Conservation (phyloP, 129 eudicot genomes). For the Calendula officinalis region DNA sequence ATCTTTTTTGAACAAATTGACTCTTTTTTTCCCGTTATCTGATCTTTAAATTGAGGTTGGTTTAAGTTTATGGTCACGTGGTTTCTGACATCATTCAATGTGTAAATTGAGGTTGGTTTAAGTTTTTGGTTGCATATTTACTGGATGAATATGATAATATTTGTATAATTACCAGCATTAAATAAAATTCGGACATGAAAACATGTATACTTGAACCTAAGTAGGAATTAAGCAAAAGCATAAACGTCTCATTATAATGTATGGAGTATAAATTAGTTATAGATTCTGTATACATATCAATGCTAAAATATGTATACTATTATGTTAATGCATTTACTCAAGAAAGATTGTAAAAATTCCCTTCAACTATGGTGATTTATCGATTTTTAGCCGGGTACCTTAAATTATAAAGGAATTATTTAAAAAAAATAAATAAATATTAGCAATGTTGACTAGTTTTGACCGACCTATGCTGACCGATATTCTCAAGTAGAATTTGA, state of each 20-base stretch:
- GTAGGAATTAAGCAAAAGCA: too few species aligned
- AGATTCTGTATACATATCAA: too few species aligned
- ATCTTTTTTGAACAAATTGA: constrained; percentile 9
- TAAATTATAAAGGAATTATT: too few species aligned
- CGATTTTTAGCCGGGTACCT: too few species aligned
- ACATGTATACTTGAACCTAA: too few species aligned
- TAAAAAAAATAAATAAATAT: too few species aligned
- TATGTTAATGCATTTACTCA: constrained; percentile 4
- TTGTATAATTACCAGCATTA: neutral
- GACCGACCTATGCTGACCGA: too few species aligned
- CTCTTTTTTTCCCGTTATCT: neutral
- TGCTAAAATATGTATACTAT: too few species aligned
- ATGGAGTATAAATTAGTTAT: too few species aligned
- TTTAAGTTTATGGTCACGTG: neutral
- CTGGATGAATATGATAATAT: constrained; percentile 14
- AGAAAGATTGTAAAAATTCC: neutral
- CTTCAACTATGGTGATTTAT: neutral
- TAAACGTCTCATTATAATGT: too few species aligned
- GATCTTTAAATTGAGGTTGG: constrained; percentile 1
- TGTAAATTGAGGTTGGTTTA: neutral
- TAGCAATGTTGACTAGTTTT: too few species aligned
- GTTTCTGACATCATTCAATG: neutral
- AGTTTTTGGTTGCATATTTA: constrained; percentile 2
- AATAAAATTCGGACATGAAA: neutral
- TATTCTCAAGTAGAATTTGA: too few species aligned